phyloP scores from a whole-genome alignment of 495 filamentous ascomycete species.

The Lasiosphaeris hirsuta region DNA sequence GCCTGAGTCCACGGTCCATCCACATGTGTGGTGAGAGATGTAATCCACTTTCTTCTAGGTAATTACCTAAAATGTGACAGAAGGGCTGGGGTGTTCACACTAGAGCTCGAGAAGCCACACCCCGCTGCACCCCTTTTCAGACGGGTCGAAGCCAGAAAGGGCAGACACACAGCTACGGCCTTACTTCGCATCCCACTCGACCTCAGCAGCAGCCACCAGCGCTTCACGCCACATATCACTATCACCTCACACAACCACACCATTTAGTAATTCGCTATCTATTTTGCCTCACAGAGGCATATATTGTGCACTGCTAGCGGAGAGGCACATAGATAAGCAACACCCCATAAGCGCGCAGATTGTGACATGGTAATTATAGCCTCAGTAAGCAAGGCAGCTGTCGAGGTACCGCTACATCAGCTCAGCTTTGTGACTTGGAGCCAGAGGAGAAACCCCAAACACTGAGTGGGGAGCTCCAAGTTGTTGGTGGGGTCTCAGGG shows the following conservation, averaged over 20 bases:
- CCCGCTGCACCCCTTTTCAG: neutral
- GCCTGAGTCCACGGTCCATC: neutral
- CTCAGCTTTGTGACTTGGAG: no score
- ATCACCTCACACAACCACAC: no score
- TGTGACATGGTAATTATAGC: no score
- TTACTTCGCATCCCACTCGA: neutral
- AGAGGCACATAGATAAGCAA: no score
- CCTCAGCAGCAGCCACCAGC: neutral
- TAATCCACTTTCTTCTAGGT: neutral
- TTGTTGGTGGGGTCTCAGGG: slow-evolving; percentile 11
- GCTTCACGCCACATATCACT: no score
- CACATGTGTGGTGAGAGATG: neutral
- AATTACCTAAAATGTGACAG: slow-evolving; percentile 5
- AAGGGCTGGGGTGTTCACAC: slow-evolving; percentile 3
- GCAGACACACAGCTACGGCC: neutral
- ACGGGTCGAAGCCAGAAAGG: neutral
- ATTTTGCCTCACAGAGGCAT: no score
- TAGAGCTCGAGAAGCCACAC: neutral
- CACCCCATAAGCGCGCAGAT: no score
- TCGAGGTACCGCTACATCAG: neutral
- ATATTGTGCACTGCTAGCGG: no score
- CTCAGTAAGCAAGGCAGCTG: no score
- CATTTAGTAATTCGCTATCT: no score
- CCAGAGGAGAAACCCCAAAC: no score
- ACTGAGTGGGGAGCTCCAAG: neutral